phyloP scores from a whole-genome alignment of 768 basidiomycete genomes.

The Candolleomyces eurysporus region DNA sequence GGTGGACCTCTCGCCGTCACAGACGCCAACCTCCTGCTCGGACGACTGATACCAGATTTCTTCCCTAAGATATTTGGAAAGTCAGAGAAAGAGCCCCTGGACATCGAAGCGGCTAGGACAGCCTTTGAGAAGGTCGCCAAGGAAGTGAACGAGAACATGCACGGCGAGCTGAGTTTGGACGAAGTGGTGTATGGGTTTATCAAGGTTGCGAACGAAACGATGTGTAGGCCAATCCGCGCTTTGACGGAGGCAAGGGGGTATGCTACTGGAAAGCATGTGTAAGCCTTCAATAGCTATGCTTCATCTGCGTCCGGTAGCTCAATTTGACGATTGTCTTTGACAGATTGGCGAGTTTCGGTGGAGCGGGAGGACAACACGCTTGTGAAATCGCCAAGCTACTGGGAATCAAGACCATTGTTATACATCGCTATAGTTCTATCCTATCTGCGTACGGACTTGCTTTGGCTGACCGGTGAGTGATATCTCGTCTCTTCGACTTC shows the following conservation, averaged over 20 bases:
- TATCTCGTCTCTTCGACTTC: neutral
- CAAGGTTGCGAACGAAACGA: conserved; percentile 95
- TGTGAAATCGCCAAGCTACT: conserved; percentile 87
- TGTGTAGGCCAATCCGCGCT: conserved; percentile 90
- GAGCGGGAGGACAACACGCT: conserved; percentile 89
- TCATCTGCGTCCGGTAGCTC: neutral
- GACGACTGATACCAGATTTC: conserved; percentile 83
- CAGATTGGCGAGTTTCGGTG: conserved; percentile 85
- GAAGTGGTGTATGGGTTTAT: conserved; percentile 95
- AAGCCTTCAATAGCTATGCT: conserved; percentile 10
- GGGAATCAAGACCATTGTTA: conserved; percentile 84
- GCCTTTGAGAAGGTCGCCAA: conserved; percentile 68
- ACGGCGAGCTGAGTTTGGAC: conserved; percentile 52
- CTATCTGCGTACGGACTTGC: conserved; percentile 94
- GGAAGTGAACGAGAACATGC: conserved; percentile 68
- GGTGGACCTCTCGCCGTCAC: conserved; percentile 91
- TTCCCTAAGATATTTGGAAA: conserved; percentile 96
- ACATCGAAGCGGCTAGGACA: conserved; percentile 62
- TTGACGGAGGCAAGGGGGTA: conserved; percentile 88
- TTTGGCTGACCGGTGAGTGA: conserved; percentile 64
- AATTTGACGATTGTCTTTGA: neutral
- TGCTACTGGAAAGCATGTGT: conserved; percentile 75
- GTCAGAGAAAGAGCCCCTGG: conserved; percentile 81
- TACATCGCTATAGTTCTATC: conserved; percentile 91
- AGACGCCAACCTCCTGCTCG: conserved; percentile 89